These are phyloP conservation scores for Globisporangium irregulare DNA, from an alignment of 352 stramenopile species.

Conservation along the genomic window DNA sequence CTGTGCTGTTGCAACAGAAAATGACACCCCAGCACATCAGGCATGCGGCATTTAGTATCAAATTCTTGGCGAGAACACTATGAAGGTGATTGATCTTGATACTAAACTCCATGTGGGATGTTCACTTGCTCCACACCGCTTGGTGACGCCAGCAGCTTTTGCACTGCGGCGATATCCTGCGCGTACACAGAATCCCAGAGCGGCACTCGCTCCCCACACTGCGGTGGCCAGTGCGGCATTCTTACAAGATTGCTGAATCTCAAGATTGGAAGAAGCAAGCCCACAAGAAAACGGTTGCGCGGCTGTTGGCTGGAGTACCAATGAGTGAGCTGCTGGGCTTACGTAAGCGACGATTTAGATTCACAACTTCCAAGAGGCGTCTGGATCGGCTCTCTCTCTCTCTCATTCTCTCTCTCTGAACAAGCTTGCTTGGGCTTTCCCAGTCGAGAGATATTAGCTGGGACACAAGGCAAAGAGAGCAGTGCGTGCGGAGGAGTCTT, in stretches of 20 bases:
- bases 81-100: not conserved
- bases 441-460: not conserved
- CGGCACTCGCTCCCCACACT: slow-evolving; percentile 35
- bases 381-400: too few species aligned
- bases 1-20: slow-evolving; percentile 17
- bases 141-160: slow-evolving; percentile 36
- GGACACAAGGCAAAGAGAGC: not conserved
- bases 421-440: not conserved
- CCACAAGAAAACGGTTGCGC: not conserved
- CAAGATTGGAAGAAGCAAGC: not conserved
- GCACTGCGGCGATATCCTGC: slow-evolving; percentile 29
- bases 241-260: not conserved
- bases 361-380: not conserved
- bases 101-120: slow-evolving; percentile 37
- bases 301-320: not conserved
- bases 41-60: not conserved
- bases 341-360: not conserved
- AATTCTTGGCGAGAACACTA: not conserved
- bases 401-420: not conserved
- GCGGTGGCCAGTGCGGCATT: slow-evolving; percentile 39
- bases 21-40: not conserved
- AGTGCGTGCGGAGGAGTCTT: not conserved
- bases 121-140: slow-evolving; percentile 44
- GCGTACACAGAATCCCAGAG: slow-evolving; percentile 68
- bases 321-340: not conserved